A percentile compares a stretch with the other conserved stretches of the same genome.
Conservation (phyloP, 2,329 filamentous ascomycete species). For the Colletotrichum sp. region DNA sequence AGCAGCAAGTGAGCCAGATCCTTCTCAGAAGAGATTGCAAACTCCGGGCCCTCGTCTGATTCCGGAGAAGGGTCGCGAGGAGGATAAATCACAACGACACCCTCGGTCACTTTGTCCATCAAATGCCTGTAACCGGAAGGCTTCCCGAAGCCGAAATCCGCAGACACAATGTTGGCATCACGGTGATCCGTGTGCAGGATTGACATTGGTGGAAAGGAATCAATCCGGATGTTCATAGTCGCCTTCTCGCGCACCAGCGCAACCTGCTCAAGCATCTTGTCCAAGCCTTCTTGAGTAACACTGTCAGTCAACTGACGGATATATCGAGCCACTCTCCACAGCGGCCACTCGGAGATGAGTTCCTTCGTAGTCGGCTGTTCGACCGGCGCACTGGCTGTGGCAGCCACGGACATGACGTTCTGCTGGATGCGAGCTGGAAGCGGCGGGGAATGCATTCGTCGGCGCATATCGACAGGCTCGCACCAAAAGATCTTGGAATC, state of each 20-base stretch:
- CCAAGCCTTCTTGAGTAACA: constrained; percentile 35
- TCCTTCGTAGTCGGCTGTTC: constrained; percentile 34
- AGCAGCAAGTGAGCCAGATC: constrained; percentile 32
- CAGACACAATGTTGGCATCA: constrained; percentile 28
- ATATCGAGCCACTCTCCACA: constrained; percentile 39
- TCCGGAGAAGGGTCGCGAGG: constrained; percentile 25
- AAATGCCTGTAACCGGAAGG: constrained; percentile 36
- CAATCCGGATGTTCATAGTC: constrained; percentile 33
- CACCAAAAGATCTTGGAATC: constrained; percentile 32
- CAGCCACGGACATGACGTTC: constrained; percentile 35
- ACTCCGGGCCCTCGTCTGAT: constrained; percentile 39
- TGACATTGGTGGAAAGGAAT: constrained; percentile 39
- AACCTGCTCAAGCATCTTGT: constrained; percentile 31
- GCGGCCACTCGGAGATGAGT: constrained; percentile 38
- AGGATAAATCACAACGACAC: constrained; percentile 35
- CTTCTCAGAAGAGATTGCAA: constrained; percentile 40
- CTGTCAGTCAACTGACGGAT: constrained; percentile 41
- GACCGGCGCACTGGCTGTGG: constrained; percentile 25
- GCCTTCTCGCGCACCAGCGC: constrained; percentile 41
- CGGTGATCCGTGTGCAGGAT: constrained; percentile 40
- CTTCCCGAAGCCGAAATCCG: constrained; percentile 41
- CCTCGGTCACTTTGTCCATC: constrained; percentile 31
- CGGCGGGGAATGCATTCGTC: constrained; percentile 28
- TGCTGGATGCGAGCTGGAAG: constrained; percentile 36
- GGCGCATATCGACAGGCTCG: constrained; percentile 44